A percentile compares a stretch with the other conserved stretches of the same genome.
Evolutionary conservation across 1,284 basidiomycete genomes (phyloP).

Genomic region (Meripilus lineatus): DNA sequence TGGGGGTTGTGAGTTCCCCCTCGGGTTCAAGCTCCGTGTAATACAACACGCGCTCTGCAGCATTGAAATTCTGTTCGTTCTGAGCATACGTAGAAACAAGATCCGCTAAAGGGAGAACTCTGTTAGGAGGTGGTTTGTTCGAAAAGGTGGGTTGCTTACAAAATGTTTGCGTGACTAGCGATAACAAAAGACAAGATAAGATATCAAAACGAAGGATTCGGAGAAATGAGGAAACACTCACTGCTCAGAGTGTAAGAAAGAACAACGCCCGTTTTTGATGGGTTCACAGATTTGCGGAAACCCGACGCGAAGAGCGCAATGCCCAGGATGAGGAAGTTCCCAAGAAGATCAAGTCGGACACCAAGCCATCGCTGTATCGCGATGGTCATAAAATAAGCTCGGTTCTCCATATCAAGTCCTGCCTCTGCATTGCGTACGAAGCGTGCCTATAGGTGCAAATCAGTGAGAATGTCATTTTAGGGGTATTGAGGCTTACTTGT

Average conservation of each 20-base stretch:
- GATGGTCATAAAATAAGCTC: slow-evolving; percentile 78
- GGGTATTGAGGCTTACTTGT: slow-evolving; percentile 20
- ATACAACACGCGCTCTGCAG: slow-evolving; percentile 61
- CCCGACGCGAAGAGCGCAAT: slow-evolving; percentile 67
- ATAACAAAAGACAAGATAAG: neutral
- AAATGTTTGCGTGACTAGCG: slow-evolving; percentile 49
- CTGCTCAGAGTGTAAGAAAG: slow-evolving; percentile 58
- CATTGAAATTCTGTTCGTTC: slow-evolving; percentile 70
- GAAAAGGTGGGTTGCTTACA: slow-evolving; percentile 33
- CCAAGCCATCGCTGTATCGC: slow-evolving; percentile 59
- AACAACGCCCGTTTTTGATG: slow-evolving; percentile 56
- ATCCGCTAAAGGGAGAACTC: slow-evolving; percentile 36
- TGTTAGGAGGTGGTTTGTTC: neutral
- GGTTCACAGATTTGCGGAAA: slow-evolving; percentile 43
- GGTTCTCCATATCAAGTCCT: slow-evolving; percentile 57
- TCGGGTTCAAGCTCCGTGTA: slow-evolving; percentile 52
- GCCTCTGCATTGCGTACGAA: slow-evolving; percentile 45
- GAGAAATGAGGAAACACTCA: slow-evolving; percentile 38
- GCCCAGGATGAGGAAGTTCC: slow-evolving; percentile 68
- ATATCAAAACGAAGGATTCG: neutral
- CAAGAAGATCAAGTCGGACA: slow-evolving; percentile 63
- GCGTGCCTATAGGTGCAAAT: slow-evolving; percentile 21
- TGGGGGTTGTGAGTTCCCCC: slow-evolving; percentile 34
- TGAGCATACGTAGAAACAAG: slow-evolving; percentile 53
- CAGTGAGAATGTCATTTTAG: neutral